Evolutionary conservation across 75 land plant species (phyloP), one percentile per base, ranked within the genome.

Genomic region (Ceratopteris richardii): DNA sequence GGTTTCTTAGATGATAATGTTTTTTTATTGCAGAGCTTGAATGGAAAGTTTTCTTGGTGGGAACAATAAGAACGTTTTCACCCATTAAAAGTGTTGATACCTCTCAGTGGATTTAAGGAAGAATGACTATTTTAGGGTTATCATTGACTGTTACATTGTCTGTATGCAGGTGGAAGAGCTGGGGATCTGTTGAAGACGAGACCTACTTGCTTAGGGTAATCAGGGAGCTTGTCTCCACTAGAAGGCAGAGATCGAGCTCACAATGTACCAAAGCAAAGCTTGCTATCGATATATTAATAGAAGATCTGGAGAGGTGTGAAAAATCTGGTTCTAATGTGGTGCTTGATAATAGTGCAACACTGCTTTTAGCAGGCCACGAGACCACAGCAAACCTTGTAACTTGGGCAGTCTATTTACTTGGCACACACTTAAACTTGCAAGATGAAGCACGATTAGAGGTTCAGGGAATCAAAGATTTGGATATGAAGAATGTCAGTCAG

Each of bases 331-430:
- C n/a, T 31, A 18, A n/a, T 3, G 57, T 59, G 22, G 37, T 62
- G 27, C 22, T 70, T 13, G 77, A 65, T 24, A 76, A 76, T 31
- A 46, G 55, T 36, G 41, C 65, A 29, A 76, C 78, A 9, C 73
- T 76, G 31, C 57, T 76, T 12, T 70, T 76, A 2, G 70, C 77
- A 11, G 78, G 78, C 5, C 78, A 76, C 31, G 77, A 76, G 26
- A 76, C 78, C 7, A 76, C 78, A 17, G 77, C 78, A 18, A 66
- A 56, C 22, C 65, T 76, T 5, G 70, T 76, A 25, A 65, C 78
- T 1, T 76, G 78, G 78, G 66, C 77, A 0, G 22, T 63, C 31
- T 76, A 76, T 21, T 48, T 76, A 7, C 61, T 76, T 24, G 63
- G 77, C 6, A 21, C 39, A n/a, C 64, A 76, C 24, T 69, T 69